Evolutionary conservation across 2,329 filamentous ascomycete species (phyloP).

Genomic region (Aspergillus ibericus): DNA sequence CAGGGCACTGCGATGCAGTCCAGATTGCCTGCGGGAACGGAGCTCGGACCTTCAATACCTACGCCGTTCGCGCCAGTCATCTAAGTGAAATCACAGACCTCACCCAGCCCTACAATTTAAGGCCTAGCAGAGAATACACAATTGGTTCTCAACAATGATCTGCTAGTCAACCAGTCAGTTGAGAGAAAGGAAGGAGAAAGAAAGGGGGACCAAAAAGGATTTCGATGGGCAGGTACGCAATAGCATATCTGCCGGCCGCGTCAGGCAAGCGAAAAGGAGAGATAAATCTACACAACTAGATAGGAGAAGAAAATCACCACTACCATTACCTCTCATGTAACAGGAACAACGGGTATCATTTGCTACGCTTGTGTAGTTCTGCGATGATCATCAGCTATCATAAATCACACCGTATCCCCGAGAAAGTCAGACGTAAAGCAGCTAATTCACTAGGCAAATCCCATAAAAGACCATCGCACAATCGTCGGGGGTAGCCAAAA

Average conservation of each 20-base stretch:
- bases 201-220: not conserved
- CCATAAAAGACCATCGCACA: not conserved
- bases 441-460: not conserved
- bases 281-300: not conserved
- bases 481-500: not conserved
- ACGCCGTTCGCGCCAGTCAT: conserved; percentile 13
- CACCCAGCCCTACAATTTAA: not conserved
- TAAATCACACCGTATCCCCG: conserved; percentile 1
- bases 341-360: conserved; percentile 6
- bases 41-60: conserved; percentile 33
- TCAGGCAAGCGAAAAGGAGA: not conserved
- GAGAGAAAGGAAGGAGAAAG: not conserved
- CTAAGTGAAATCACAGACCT: not conserved
- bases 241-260: not conserved
- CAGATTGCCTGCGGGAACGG: not conserved
- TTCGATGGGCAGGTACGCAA: not conserved
- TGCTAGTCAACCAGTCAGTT: not conserved
- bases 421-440: not conserved
- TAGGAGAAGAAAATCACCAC: not conserved
- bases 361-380: not conserved
- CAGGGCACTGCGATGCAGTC: not conserved
- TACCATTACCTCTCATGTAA: not conserved
- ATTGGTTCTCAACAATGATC: conserved; percentile 1
- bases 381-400: not conserved
- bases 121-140: not conserved